These are phyloP conservation scores for Forsythia viridissima DNA, from an alignment of 257 asterid genomes.

Conservation along the genomic window DNA sequence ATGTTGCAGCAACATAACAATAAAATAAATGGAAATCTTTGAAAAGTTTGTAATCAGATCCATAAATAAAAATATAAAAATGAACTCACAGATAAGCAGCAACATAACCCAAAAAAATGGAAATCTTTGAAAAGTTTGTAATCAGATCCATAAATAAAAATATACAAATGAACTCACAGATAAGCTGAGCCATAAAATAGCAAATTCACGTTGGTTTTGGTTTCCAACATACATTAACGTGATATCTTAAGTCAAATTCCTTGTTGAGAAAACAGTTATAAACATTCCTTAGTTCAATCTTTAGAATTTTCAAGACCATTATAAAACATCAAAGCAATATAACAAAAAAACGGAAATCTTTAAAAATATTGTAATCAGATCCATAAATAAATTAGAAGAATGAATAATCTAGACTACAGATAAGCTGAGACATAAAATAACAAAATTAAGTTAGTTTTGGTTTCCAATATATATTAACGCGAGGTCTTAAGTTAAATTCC, in stretches of 20 bases:
- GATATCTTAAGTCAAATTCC: background rate
- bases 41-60: background rate
- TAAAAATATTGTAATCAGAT: background rate
- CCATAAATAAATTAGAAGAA: background rate
- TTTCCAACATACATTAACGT: background rate
- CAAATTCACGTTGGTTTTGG: no score
- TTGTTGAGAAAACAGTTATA: background rate
- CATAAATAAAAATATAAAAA: background rate
- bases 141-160: background rate
- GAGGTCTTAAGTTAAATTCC: background rate
- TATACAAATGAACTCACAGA: no score
- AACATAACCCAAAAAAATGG: background rate
- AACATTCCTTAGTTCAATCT: background rate
- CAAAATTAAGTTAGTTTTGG: background rate
- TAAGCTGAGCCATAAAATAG: background rate
- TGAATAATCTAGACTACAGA: background rate
- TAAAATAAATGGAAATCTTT: background rate
- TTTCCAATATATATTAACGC: background rate
- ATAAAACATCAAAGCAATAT: no score
- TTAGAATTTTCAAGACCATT: no score
- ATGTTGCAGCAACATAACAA: background rate
- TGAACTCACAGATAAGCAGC: background rate
- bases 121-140: background rate
- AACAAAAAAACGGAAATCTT: no score
- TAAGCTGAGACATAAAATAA: background rate